Evolutionary conservation across 2,329 filamentous ascomycete species (phyloP).

Genomic region (Chalara sp.): DNA sequence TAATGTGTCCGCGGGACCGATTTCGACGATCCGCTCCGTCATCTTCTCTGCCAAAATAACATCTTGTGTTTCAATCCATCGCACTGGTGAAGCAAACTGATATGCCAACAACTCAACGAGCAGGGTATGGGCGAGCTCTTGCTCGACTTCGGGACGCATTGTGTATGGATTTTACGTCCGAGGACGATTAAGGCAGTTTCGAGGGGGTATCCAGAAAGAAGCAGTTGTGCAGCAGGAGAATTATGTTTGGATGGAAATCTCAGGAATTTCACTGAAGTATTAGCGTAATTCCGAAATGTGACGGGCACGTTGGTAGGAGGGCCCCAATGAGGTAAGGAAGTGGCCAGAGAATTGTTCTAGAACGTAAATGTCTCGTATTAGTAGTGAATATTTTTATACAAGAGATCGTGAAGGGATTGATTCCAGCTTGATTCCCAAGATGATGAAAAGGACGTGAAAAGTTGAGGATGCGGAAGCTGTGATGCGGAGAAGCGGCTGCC

Average conservation of each 20-base stretch:
- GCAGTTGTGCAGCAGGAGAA: not conserved
- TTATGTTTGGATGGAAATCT: not conserved
- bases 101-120: conserved; percentile 98
- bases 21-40: conserved; percentile 94
- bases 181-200: conserved; percentile 16
- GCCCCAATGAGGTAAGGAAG: not conserved
- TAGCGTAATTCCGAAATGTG: not conserved
- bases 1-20: conserved; percentile 93
- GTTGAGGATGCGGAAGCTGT: too few species aligned
- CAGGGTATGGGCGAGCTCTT: conserved; percentile 96
- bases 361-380: too few species aligned
- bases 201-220: conserved; percentile 8
- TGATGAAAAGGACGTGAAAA: too few species aligned
- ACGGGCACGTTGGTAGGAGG: not conserved
- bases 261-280: not conserved
- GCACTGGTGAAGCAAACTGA: conserved; percentile 95
- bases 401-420: too few species aligned
- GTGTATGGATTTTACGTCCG: conserved; percentile 18
- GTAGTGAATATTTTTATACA: too few species aligned
- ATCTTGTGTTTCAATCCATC: conserved; percentile 99
- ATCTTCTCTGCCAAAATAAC: conserved; percentile 95
- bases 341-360: too few species aligned
- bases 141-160: conserved; percentile 98
- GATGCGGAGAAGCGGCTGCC: too few species aligned
- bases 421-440: too few species aligned